Evolutionary conservation across 768 basidiomycete species (phyloP).

Genomic region (Tricholoma terreum): DNA sequence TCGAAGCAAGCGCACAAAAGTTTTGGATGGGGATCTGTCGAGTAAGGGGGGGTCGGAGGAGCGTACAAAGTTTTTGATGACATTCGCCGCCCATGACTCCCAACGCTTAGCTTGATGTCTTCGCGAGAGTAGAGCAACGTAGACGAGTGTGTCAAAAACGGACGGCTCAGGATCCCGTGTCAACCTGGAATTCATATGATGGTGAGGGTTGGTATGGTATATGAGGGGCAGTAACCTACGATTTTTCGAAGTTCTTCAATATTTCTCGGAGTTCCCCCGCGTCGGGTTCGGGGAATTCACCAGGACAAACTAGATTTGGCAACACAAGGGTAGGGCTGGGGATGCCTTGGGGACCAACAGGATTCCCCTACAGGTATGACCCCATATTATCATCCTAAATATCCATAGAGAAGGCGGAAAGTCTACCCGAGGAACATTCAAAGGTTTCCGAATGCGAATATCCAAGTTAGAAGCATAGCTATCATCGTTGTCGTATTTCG

Average conservation of each 20-base stretch:
- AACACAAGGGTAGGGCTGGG: background rate
- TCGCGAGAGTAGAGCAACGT: background rate
- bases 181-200: background rate
- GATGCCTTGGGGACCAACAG: background rate
- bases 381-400: too few relatives aligned
- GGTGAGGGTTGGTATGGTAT: too few relatives aligned
- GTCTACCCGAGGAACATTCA: background rate
- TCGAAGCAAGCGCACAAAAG: conserved; percentile 1
- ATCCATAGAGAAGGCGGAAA: background rate
- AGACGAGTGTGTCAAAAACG: background rate
- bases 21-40: background rate
- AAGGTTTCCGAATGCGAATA: background rate
- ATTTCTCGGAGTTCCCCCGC: background rate
- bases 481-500: too few relatives aligned
- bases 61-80: background rate
- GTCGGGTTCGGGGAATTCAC: background rate
- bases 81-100: background rate
- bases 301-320: background rate
- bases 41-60: background rate
- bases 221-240: background rate
- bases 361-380: background rate
- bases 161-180: background rate
- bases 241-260: background rate
- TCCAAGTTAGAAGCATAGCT: too few relatives aligned
- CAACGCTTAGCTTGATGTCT: background rate